Base-by-base conservation (phyloP, 139 green algal species). In the Yamagishiella unicocca region DNA sequence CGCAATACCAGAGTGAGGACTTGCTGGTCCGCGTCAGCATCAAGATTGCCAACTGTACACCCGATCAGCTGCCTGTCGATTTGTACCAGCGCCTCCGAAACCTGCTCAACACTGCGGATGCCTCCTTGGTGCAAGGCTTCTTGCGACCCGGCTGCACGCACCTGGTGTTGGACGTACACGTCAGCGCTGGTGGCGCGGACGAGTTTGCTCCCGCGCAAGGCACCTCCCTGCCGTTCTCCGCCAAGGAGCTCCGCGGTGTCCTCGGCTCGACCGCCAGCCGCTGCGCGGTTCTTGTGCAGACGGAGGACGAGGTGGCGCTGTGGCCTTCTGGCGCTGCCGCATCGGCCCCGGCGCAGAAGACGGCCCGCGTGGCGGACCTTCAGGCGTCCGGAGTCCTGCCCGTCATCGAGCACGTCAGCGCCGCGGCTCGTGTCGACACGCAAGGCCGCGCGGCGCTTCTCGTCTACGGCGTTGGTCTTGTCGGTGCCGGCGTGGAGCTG, bases 21-120 rank as follows among this genome's bases (percentile, higher is more conserved):
- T 19, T 88, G 0, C 37, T 88, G 40, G 58, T 88, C 0, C 85
- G 90, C 17, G 50, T 96, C 5, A 71, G 76, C 79, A 27, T 91
- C 43, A 85, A 89, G 84, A 42, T 88, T 0, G 58, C 78, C 42
- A 75, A 88, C 58, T 72, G 68, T 79, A 83, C 67, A 29, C 81
- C 86, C 7, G 42, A 70, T 31, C 71, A 87, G 79, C 89, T 92
- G 46, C 76, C 77, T 4, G 55, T 62, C 4, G 79, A 85, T 46
- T 43, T 92, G 45, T 85, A 81, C 55, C 54, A 78, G 33, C 72
- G 67, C 8, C 79, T 92, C 6, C 84, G 74, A 21, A 54, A 62
- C 53, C 50, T 85, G n/a, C 79, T 90, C 3, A 62, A 22, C 24
- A 58, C 45, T 0, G 84, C 71, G 29, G 89, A 82, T 8, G 79